Conservation (phyloP, 140 eudicot genomes). For the Oenanthe javanica region DNA sequence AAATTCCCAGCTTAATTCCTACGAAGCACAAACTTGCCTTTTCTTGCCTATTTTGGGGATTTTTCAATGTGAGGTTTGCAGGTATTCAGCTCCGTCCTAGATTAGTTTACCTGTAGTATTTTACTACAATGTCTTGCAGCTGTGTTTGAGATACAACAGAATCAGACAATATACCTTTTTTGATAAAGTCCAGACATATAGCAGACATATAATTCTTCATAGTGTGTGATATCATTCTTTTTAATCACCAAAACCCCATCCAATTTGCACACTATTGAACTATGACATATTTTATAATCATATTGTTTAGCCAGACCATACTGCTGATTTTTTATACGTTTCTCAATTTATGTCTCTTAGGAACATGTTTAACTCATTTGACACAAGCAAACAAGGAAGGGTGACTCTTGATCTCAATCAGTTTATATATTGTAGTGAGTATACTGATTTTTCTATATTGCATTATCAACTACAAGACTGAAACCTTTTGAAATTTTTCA, state of each 20-base stretch:
- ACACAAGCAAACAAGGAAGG: slow-evolving; percentile 87
- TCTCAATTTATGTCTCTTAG: slow-evolving; percentile 27
- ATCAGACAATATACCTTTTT: not conserved
- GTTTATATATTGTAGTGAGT: slow-evolving; percentile 83
- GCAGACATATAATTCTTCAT: not conserved
- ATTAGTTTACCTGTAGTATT: not conserved
- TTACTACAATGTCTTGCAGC: not conserved
- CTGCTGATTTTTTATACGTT: not conserved
- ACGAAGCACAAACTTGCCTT: not conserved
- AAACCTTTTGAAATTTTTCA: not conserved
- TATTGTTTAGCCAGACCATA: not conserved
- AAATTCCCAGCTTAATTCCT: not conserved
- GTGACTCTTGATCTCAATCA: slow-evolving; percentile 92
- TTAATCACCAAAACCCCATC: not conserved
- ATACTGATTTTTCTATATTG: not conserved
- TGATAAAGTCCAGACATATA: not conserved
- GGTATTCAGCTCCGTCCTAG: not conserved
- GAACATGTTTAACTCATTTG: slow-evolving; percentile 84
- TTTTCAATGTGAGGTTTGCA: not conserved
- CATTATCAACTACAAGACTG: not conserved
- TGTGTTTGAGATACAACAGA: not conserved
- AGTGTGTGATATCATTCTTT: not conserved
- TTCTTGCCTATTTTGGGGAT: not conserved
- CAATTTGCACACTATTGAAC: not conserved
- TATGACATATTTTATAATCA: not conserved